Evolutionary conservation across 345 rosid genomes (phyloP).

Genomic region (Eutrema yunnanense): DNA sequence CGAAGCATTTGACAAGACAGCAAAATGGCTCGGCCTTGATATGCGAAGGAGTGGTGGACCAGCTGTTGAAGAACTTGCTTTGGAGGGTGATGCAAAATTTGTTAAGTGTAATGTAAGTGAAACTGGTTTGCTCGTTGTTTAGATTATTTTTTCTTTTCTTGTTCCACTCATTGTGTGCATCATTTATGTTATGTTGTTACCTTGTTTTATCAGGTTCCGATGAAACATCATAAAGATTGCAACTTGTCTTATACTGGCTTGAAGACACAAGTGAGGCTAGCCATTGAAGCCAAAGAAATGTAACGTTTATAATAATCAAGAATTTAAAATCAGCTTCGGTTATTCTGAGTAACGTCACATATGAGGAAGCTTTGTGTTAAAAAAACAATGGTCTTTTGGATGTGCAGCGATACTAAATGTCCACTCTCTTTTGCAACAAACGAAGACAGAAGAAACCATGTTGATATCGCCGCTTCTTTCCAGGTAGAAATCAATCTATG

Average conservation of each 20-base stretch:
- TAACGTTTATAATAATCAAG: constrained; percentile 7
- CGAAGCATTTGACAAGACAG: constrained; percentile 90
- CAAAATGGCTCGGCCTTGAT: constrained; percentile 96
- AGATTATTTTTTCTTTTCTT: background rate
- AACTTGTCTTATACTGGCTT: constrained; percentile 94
- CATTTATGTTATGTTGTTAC: background rate
- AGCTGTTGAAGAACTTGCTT: constrained; percentile 90
- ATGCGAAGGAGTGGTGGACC: constrained; percentile 93
- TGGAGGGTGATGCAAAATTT: constrained; percentile 73
- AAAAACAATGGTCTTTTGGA: background rate
- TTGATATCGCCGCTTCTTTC: constrained; percentile 93
- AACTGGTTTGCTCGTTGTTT: background rate
- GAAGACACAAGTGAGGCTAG: constrained; percentile 92
- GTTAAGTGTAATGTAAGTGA: constrained; percentile 64
- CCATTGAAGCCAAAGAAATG: constrained; percentile 82
- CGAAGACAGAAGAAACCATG: constrained; percentile 70
- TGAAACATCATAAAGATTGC: constrained; percentile 85
- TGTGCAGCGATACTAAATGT: constrained; percentile 56
- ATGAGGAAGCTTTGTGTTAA: background rate
- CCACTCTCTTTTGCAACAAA: constrained; percentile 63
- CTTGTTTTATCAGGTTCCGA: constrained; percentile 52
- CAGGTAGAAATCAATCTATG: constrained; percentile 44
- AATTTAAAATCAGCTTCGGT: background rate
- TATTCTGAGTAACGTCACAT: background rate
- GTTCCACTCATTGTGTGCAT: background rate